Conservation (phyloP, 257 asterid species). For the Ballota nigra region DNA sequence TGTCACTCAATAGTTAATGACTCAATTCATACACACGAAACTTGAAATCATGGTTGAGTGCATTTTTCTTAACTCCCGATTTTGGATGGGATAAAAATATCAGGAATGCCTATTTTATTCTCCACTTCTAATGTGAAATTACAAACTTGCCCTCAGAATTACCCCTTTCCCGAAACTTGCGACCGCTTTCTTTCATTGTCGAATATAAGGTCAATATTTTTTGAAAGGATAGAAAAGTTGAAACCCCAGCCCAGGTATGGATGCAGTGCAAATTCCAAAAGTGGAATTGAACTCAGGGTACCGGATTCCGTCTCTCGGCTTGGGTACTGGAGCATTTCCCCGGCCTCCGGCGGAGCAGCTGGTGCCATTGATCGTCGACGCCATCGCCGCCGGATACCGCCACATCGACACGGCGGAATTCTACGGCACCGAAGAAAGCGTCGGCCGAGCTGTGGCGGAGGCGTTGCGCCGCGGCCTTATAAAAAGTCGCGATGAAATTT, state of each 20-base stretch:
- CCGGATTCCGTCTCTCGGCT: constrained; percentile 39
- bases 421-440: constrained; percentile 43
- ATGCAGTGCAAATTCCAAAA: constrained; percentile 22
- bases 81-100: too few species aligned
- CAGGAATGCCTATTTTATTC: too few species aligned
- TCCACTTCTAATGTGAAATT: too few species aligned
- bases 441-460: constrained; percentile 25
- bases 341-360: constrained; percentile 34
- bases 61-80: too few species aligned
- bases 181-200: too few species aligned
- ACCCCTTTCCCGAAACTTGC: too few species aligned
- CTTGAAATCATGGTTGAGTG: too few species aligned
- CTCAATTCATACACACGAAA: too few species aligned
- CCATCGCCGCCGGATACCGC: constrained; percentile 48
- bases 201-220: too few species aligned
- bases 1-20: too few species aligned
- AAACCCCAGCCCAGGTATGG: neutral
- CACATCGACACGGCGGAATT: constrained; percentile 52
- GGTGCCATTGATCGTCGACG: constrained; percentile 26
- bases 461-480: constrained; percentile 28
- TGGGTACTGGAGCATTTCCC: constrained; percentile 27
- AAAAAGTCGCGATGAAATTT: constrained; percentile 37
- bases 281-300: constrained; percentile 34
- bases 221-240: too few species aligned
- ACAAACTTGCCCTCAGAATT: too few species aligned